phyloP scores from a whole-genome alignment of 768 basidiomycete genomes.

The Pisolithus tinctorius region DNA sequence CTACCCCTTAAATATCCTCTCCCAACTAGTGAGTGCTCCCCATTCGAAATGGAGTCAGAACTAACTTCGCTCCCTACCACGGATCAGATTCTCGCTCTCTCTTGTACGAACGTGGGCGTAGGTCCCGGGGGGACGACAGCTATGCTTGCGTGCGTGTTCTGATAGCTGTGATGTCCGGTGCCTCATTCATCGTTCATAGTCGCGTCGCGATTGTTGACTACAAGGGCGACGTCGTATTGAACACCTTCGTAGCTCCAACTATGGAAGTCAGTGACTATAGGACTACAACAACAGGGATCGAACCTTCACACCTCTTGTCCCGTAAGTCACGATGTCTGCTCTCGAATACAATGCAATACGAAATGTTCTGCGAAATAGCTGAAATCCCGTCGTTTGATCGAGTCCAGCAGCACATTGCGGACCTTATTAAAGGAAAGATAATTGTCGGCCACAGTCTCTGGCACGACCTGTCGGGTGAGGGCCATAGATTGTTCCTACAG shows the following conservation, averaged over 20 bases:
- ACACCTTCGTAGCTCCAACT: slow-evolving; percentile 64
- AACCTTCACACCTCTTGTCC: slow-evolving; percentile 32
- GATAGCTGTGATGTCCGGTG: slow-evolving; percentile 1
- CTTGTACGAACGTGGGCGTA: slow-evolving; percentile 69
- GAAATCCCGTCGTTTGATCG: slow-evolving; percentile 47
- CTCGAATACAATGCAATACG: background rate
- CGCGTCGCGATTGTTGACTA: slow-evolving; percentile 52
- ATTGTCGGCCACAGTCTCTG: slow-evolving; percentile 74
- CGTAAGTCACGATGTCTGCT: slow-evolving; percentile 23
- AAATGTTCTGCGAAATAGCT: slow-evolving; percentile 9
- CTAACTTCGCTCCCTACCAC: slow-evolving; percentile 24
- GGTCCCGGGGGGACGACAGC: slow-evolving; percentile 76
- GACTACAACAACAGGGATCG: slow-evolving; percentile 55
- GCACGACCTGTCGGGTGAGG: slow-evolving; percentile 71
- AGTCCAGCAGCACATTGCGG: slow-evolving; percentile 64
- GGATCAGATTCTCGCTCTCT: slow-evolving; percentile 51
- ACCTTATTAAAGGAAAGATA: slow-evolving; percentile 60
- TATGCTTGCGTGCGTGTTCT: slow-evolving; percentile 65
- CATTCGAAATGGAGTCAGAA: slow-evolving; percentile 25
- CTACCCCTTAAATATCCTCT: slow-evolving; percentile 19
- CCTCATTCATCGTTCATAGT: slow-evolving; percentile 22
- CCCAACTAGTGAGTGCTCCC: slow-evolving; percentile 11
- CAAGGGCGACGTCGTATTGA: slow-evolving; percentile 51
- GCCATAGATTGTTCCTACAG: slow-evolving; percentile 3
- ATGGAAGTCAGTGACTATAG: slow-evolving; percentile 66